Evolutionary conservation across 495 filamentous ascomycete genomes (phyloP), one percentile per base, ranked within the genome.

Genomic region (Hypoxylon crocopeplum): DNA sequence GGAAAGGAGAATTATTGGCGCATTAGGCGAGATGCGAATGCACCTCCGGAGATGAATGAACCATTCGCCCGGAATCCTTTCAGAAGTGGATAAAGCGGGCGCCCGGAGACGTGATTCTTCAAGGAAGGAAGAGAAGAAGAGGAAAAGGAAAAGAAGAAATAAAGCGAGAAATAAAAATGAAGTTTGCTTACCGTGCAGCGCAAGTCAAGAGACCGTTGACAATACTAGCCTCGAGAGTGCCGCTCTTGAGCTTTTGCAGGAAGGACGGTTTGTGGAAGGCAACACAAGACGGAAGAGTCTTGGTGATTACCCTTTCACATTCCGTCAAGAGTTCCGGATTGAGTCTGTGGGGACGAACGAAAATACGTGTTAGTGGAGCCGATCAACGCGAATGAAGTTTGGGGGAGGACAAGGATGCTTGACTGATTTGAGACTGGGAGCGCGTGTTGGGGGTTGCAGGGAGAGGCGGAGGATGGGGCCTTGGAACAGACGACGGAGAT

Each of bases 251-350:
- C 59, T 80, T 77, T 64, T 77, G 75, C 29, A 81, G 48, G 48
- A 79, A 79, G 5, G 78, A 77, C 38, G 78, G 77, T 65, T 80
- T 80, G 69, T 81, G 78, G 64, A 81, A 81, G 38, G 77, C 78
- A 32, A 81, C 75, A 53, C 76, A 81, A 61, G 78, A 77, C 39
- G 78, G 78, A 40, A 81, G 67, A 11, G 77, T 78, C 64, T 78
- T 80, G 58, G 64, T 69, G 52, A 80, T 75, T 50, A 81, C 76
- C 37, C 76, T 73, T 64, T 81, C 78, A 67, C 75, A 79, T 69
- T 81, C 78, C 48, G 68, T 68, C 50, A 79, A 64, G 37, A 77
- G 59, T 64, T 81, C 78, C 42, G 77, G 76, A 27, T 73, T 77
- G 36, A 81, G 72, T 62, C 78, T 81, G 60, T 55, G 53, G 45